These are phyloP conservation scores for Coprinopsis strossmayeri DNA, from an alignment of 768 basidiomycete species.

Conservation along the genomic window DNA sequence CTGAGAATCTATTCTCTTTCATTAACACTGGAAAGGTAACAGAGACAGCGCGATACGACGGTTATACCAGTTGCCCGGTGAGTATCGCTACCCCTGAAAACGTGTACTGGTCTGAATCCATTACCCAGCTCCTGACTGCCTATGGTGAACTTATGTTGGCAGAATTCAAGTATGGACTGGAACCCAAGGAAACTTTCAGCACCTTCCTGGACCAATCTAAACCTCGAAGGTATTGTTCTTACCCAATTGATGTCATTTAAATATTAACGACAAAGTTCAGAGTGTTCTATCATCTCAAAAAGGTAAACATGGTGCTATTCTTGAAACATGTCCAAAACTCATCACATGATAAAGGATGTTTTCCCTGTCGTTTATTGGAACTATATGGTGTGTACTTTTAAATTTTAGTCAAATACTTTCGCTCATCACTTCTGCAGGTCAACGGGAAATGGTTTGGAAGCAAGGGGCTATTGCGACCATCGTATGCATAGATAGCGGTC, in stretches of 20 bases:
- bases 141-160: conserved; percentile 82
- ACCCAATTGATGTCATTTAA: too few species aligned
- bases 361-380: conserved; percentile 81
- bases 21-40: conserved; percentile 68
- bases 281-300: conserved; percentile 85
- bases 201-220: conserved; percentile 66
- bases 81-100: conserved; percentile 19
- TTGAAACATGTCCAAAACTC: background rate
- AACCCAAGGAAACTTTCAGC: conserved; percentile 83
- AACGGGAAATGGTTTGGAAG: conserved; percentile 42
- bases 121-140: conserved; percentile 62
- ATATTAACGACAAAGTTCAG: conserved; percentile 27
- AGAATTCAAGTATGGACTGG: conserved; percentile 90
- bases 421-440: conserved; percentile 21
- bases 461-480: conserved; percentile 24
- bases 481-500: conserved; percentile 14
- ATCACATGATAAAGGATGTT: conserved; percentile 36
- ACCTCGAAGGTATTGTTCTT: conserved; percentile 74
- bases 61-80: conserved; percentile 86
- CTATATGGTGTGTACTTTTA: conserved; percentile 44
- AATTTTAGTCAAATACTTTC: conserved; percentile 16
- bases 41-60: conserved; percentile 65
- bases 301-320: conserved; percentile 32
- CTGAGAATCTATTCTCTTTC: conserved; percentile 78
- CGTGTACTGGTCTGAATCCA: conserved; percentile 2